A percentile compares a stretch with the other conserved stretches of the same genome.
phyloP scores from a whole-genome alignment of 2,329 filamentous ascomycete species.

The Laburnicola sp. region DNA sequence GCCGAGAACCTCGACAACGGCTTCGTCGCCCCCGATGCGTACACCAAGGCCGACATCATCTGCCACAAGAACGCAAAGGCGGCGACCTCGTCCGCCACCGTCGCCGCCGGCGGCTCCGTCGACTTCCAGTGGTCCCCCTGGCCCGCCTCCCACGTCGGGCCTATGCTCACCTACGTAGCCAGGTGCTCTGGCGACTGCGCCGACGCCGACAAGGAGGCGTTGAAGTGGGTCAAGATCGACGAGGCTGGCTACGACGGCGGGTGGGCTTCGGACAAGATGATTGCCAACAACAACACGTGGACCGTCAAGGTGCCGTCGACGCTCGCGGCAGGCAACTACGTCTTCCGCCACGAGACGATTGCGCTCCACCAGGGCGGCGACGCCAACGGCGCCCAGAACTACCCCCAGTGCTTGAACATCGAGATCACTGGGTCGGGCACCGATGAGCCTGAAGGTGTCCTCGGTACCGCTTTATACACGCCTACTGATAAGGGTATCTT shows the following conservation, averaged over 20 bases:
- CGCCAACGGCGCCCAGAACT: conserved; percentile 51
- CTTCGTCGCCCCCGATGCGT: conserved; percentile 55
- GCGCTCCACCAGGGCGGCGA: conserved; percentile 60
- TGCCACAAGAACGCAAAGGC: conserved; percentile 61
- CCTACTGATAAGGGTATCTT: conserved; percentile 60
- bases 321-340: conserved; percentile 60
- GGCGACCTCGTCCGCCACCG: conserved; percentile 59
- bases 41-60: conserved; percentile 55
- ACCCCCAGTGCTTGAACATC: conserved; percentile 60
- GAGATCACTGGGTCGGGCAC: conserved; percentile 60
- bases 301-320: conserved; percentile 56
- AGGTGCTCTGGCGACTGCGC: conserved; percentile 59
- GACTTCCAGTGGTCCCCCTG: conserved; percentile 66
- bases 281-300: conserved; percentile 54
- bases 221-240: conserved; percentile 68
- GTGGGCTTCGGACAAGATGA: conserved; percentile 61
- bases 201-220: conserved; percentile 55
- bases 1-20: conserved; percentile 56
- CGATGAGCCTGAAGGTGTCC: conserved; percentile 49
- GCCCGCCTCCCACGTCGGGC: conserved; percentile 67
- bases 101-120: conserved; percentile 60
- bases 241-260: conserved; percentile 56
- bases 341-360: conserved; percentile 63
- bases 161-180: conserved; percentile 67
- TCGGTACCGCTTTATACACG: conserved; percentile 60